A percentile compares a stretch with the other conserved stretches of the same genome.
These are phyloP conservation scores for Eucalyptus dawsonii DNA, from an alignment of 345 rosid species.

Conservation along the genomic window DNA sequence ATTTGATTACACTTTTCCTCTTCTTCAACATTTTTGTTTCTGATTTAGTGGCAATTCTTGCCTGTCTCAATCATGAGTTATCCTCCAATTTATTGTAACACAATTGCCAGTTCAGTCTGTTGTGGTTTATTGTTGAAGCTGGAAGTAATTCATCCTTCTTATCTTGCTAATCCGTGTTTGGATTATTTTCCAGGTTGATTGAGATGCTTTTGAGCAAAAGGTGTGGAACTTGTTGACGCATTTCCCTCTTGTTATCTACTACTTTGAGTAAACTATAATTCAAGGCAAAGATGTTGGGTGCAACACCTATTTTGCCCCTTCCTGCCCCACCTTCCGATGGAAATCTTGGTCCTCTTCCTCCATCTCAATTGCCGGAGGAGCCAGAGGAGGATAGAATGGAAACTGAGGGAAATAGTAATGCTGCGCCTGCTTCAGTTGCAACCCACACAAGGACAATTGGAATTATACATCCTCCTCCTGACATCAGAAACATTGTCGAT, in stretches of 20 bases:
- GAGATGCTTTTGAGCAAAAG: neutral
- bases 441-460: slow-evolving; percentile 80
- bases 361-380: slow-evolving; percentile 40
- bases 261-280: neutral
- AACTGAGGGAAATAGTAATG: slow-evolving; percentile 31
- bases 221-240: neutral
- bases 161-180: neutral
- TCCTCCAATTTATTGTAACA: neutral
- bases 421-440: slow-evolving; percentile 35
- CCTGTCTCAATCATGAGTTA: neutral
- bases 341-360: slow-evolving; percentile 44
- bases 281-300: slow-evolving; percentile 29
- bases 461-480: slow-evolving; percentile 81
- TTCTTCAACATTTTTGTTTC: neutral
- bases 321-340: slow-evolving; percentile 75
- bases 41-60: neutral
- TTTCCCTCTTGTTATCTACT: neutral
- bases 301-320: slow-evolving; percentile 49
- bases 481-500: slow-evolving; percentile 70
- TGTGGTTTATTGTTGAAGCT: neutral
- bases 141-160: neutral
- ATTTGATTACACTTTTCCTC: neutral
- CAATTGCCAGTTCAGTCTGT: neutral
- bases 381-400: slow-evolving; percentile 16
- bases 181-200: neutral